Conservation (phyloP, 768 basidiomycete genomes). For the Chalciporus sphaerocephalus region DNA sequence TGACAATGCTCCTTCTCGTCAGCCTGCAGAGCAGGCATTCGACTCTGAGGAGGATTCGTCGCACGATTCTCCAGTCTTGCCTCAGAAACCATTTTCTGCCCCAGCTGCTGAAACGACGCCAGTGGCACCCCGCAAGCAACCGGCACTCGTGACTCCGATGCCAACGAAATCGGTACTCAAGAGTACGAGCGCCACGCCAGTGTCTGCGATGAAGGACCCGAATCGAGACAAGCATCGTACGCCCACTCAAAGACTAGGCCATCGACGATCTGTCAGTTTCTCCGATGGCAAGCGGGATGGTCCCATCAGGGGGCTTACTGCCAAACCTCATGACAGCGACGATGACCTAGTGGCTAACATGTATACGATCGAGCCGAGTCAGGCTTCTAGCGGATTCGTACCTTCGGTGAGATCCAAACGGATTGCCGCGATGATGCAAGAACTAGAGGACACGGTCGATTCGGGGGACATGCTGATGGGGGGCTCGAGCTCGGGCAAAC, state of each 20-base stretch:
- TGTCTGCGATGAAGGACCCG: constrained; percentile 54
- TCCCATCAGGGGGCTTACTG: constrained; percentile 66
- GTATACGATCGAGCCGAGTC: constrained; percentile 16
- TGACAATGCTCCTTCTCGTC: constrained; percentile 11
- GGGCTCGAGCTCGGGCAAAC: constrained; percentile 40
- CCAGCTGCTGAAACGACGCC: constrained; percentile 18
- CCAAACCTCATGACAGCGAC: constrained; percentile 35
- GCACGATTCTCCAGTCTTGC: constrained; percentile 10
- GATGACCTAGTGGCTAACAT: constrained; percentile 29
- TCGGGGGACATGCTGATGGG: constrained; percentile 56
- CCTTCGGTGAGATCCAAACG: constrained; percentile 73
- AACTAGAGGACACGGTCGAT: constrained; percentile 57
- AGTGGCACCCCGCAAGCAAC: constrained; percentile 11
- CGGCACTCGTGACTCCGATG: constrained; percentile 22
- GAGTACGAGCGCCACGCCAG: constrained; percentile 48
- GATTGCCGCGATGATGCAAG: constrained; percentile 76
- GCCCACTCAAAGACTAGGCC: constrained; percentile 45
- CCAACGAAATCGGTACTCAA: constrained; percentile 41
- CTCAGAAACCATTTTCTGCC: not conserved
- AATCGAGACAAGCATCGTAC: constrained; percentile 48
- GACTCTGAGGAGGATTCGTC: constrained; percentile 39
- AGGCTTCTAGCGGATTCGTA: constrained; percentile 30
- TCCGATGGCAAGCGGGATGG: constrained; percentile 91
- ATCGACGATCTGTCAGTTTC: constrained; percentile 91
- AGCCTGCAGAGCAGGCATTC: constrained; percentile 9